Evolutionary conservation across 306 rosid genomes (phyloP), one percentile per base, ranked within the genome.

Genomic region (Vigna reflexopilosa): DNA sequence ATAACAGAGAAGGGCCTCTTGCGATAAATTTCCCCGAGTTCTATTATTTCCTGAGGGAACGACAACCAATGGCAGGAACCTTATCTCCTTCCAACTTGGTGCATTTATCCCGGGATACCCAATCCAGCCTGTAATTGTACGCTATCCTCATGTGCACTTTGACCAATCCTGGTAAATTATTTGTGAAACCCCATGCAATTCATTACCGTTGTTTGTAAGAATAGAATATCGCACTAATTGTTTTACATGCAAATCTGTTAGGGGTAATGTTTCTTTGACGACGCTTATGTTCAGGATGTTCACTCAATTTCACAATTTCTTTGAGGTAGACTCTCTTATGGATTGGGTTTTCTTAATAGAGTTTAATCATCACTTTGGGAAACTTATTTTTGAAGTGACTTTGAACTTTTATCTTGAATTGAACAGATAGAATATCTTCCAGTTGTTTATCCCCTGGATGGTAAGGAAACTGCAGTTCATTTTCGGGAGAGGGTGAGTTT

Each of bases 41-140:
- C 90, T 96, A 67, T 75, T 96, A 89, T 96, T 96, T 91, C 99
- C 99, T 0, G 99, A 96, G 89, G 99, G 98, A 85, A 96, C 99
- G 65, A 96, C 99, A 7, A 96, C 98, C 52, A 96, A 96, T 42
- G 99, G 99, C 45, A 88, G 89, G 83, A 84, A 59, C 69, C 91
- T 96, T 20, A 96, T 96, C 69, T 93, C 99, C 63, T 96, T 96
- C 83, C 98, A 93, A 87, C 97, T 91, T 26, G 98, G 99, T 74
- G 99, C 99, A 73, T 96, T 96, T 80, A 87, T 93, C 74, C 93
- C 96, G 36, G 94, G 94, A 59, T 86, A 79, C 76, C 84, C 99
- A 51, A 89, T 96, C 82, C 99, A 96, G 82, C 97, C 99, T 58
- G 89, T 91, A 56, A 30, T 87, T 80, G 97, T 91, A 72, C 97